These are phyloP conservation scores for Pouteria glomerata DNA, from an alignment of 148 eudicot genomes.

Conservation along the genomic window DNA sequence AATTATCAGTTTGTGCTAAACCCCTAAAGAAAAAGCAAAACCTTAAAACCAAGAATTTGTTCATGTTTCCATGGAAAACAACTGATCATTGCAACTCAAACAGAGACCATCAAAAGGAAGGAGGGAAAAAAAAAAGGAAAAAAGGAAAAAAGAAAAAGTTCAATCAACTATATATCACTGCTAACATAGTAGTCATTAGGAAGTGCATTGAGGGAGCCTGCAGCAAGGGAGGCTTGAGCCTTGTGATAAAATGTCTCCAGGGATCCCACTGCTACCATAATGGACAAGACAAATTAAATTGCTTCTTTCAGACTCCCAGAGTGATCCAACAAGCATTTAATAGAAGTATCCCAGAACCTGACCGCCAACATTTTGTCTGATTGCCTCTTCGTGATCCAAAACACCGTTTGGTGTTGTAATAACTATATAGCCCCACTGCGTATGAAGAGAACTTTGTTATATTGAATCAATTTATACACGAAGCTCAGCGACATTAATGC, in stretches of 20 bases:
- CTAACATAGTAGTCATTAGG: background rate
- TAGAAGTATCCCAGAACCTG: slow-evolving; percentile 90
- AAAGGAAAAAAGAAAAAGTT: background rate
- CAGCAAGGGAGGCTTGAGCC: slow-evolving; percentile 2
- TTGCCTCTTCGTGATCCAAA: slow-evolving; percentile 90
- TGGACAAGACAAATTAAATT: too few relatives aligned
- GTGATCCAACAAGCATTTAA: slow-evolving; percentile 12
- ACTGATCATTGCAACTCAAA: background rate
- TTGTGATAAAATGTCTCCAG: background rate
- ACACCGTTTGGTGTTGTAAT: slow-evolving; percentile 87
- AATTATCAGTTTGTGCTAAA: too few relatives aligned
- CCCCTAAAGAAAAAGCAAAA: background rate
- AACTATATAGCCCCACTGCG: slow-evolving; percentile 96
- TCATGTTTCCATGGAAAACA: background rate
- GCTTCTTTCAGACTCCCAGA: background rate
- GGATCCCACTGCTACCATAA: too few relatives aligned
- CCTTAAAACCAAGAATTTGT: background rate
- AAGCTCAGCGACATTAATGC: background rate
- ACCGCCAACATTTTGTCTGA: slow-evolving; percentile 78
- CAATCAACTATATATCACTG: background rate
- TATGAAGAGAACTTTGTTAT: background rate
- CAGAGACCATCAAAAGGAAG: too few relatives aligned
- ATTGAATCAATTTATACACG: background rate
- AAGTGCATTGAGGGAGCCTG: background rate
- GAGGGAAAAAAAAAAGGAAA: background rate